Evolutionary conservation across 768 basidiomycete species (phyloP).

Genomic region (Galerina marginata): DNA sequence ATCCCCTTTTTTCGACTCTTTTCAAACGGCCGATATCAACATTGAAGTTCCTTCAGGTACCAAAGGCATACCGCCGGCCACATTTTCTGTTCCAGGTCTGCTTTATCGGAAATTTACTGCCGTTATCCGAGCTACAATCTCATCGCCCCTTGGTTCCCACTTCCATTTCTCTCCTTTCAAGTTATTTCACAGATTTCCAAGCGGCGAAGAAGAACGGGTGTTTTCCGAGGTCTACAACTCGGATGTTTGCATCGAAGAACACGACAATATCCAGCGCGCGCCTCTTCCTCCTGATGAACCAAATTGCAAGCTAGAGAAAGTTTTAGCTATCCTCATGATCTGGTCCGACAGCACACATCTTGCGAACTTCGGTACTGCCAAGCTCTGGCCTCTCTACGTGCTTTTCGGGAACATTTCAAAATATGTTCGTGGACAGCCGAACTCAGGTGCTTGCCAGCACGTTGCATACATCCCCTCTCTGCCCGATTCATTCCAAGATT

Average conservation of each 20-base stretch:
- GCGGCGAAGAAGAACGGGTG: constrained; percentile 17
- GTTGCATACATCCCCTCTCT: constrained; percentile 46
- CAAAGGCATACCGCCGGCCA: constrained; percentile 14
- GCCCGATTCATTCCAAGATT: constrained; percentile 17
- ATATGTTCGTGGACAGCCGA: constrained; percentile 36
- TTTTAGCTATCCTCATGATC: constrained; percentile 33
- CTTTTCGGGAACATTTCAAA: constrained; percentile 46
- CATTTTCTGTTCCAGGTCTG: constrained; percentile 33
- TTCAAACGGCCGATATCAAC: constrained; percentile 17
- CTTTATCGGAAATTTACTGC: constrained; percentile 26
- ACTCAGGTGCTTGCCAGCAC: constrained; percentile 37
- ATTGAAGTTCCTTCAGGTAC: constrained; percentile 36
- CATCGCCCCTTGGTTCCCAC: constrained; percentile 14
- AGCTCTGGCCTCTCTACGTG: constrained; percentile 39
- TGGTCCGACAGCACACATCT: constrained; percentile 27
- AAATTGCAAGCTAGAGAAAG: constrained; percentile 30
- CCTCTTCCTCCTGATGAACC: constrained; percentile 26
- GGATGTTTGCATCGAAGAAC: constrained; percentile 34
- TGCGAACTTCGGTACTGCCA: constrained; percentile 37
- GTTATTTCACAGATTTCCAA: constrained; percentile 18
- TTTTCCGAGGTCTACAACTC: constrained; percentile 37
- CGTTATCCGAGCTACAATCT: constrained; percentile 30
- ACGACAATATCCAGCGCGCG: constrained; percentile 33
- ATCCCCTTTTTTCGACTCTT: constrained; percentile 15
- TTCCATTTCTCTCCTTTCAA: constrained; percentile 38